Evolutionary conservation across 2,329 filamentous ascomycete species (phyloP), one percentile per base, ranked within the genome.

Genomic region (Trichophyton simii): DNA sequence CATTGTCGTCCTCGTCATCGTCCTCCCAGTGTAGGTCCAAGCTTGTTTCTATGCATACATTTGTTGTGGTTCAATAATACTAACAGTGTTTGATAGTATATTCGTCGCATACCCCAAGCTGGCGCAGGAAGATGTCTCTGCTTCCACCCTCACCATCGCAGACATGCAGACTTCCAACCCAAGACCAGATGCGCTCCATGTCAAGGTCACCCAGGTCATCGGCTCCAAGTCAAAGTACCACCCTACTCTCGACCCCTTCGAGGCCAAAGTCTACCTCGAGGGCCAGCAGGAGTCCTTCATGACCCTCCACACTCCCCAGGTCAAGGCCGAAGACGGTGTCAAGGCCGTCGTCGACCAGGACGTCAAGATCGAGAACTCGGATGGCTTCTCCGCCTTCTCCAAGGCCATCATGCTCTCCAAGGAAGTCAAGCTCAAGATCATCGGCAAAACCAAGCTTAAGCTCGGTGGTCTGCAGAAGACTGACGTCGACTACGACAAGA

Each of bases 61-160:
- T 18, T 18, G 18, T 18, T 18, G 18, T 18, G 18, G 18, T 18
- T 18, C 18, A 18, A 13, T n/a, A 18, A 13, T n/a, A n/a, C 48
- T 38, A 9, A 38, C 6, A 2, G 1, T 38, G 9, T 38, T 38
- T 13, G 31, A 22, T 65, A 82, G 80, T 44, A 75, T 84, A 55
- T 85, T 79, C 66, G 82, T 85, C 59, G 82, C 71, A 2, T 82
- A 84, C 66, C 83, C 82, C 18, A 77, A 79, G 36, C 82, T 82
- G 62, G 82, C 82, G 38, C 83, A 84, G 66, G 62, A 70, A 46
- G 77, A 78, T 58, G 77, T 85, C 66, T 77, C 82, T 66, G 71
- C 76, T 36, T 79, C 82, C 1, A 77, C 72, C 2, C 71, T 85
- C 28, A 72, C 76, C 34, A 75, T 84, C 63, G 78, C 73, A 0